Percentiles rank a stretch among this genome's conserved stretches.
These are phyloP conservation scores for Moesziomyces aphidis DNA, from an alignment of 1,284 basidiomycete genomes.

Conservation along the genomic window DNA sequence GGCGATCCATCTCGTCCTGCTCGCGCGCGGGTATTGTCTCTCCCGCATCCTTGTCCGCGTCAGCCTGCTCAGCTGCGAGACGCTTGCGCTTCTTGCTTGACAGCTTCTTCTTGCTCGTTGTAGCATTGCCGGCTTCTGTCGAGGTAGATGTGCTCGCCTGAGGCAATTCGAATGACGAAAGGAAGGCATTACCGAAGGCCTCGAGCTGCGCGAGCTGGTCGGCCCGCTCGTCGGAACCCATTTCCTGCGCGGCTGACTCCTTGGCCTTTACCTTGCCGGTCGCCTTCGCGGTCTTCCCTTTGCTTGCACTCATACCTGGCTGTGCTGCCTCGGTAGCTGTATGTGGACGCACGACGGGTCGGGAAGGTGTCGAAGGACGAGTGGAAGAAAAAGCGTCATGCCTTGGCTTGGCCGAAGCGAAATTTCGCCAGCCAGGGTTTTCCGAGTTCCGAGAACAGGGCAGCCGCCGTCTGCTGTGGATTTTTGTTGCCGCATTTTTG, in stretches of 20 bases:
- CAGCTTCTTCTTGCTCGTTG: slow-evolving; percentile 10
- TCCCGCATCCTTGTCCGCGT: neutral
- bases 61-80: slow-evolving; percentile 15
- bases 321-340: neutral
- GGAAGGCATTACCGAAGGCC: slow-evolving; percentile 40
- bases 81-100: slow-evolving; percentile 42
- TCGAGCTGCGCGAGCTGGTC: slow-evolving; percentile 39
- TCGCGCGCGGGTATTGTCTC: slow-evolving; percentile 6
- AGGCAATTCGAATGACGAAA: slow-evolving; percentile 36
- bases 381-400: slow-evolving; percentile 12
- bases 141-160: slow-evolving; percentile 1
- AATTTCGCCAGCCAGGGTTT: slow-evolving; percentile 26
- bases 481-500: slow-evolving; percentile 8
- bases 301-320: slow-evolving; percentile 10
- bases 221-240: slow-evolving; percentile 8
- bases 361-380: neutral
- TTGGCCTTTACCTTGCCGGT: slow-evolving; percentile 19
- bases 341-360: neutral
- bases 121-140: neutral
- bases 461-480: neutral
- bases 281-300: neutral
- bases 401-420: neutral
- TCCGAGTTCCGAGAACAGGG: slow-evolving; percentile 21
- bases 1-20: slow-evolving; percentile 33
- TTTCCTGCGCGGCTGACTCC: neutral